These are phyloP conservation scores for Prosopis cineraria DNA, from an alignment of 306 rosid species.

Conservation along the genomic window DNA sequence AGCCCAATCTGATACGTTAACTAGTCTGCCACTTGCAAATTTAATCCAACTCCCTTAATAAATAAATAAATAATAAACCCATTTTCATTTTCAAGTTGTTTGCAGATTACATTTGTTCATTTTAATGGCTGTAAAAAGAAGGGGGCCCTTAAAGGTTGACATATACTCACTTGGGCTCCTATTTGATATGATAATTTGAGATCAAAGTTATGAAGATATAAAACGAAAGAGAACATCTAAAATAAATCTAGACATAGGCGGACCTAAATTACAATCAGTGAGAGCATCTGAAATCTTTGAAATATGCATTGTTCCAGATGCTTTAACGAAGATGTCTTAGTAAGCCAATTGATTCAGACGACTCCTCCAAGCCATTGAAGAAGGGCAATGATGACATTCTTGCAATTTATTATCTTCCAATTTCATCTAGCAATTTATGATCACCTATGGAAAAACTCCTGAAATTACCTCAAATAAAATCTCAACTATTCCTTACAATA, in stretches of 20 bases:
- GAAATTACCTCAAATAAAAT: no score
- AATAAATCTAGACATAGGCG: neutral
- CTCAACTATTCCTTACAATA: no score
- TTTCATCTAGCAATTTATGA: no score
- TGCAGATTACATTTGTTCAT: neutral
- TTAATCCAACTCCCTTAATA: neutral
- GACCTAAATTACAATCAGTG: neutral
- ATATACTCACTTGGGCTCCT: conserved; percentile 39
- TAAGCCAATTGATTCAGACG: neutral
- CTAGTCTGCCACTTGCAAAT: neutral
- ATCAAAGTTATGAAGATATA: neutral
- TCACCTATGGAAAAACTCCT: no score
- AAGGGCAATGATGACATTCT: neutral
- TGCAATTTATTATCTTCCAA: neutral
- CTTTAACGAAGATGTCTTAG: neutral
- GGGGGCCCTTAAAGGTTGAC: neutral
- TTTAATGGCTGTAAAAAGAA: neutral
- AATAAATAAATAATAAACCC: neutral
- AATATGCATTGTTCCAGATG: no score
- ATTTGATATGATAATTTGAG: neutral
- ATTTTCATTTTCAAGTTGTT: neutral
- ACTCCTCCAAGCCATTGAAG: neutral
- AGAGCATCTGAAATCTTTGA: neutral
- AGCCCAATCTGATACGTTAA: neutral
- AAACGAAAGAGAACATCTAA: neutral